Evolutionary conservation across 2,329 filamentous ascomycete genomes (phyloP), one percentile per base, ranked within the genome.

Genomic region (Dactylella cylindrospora): DNA sequence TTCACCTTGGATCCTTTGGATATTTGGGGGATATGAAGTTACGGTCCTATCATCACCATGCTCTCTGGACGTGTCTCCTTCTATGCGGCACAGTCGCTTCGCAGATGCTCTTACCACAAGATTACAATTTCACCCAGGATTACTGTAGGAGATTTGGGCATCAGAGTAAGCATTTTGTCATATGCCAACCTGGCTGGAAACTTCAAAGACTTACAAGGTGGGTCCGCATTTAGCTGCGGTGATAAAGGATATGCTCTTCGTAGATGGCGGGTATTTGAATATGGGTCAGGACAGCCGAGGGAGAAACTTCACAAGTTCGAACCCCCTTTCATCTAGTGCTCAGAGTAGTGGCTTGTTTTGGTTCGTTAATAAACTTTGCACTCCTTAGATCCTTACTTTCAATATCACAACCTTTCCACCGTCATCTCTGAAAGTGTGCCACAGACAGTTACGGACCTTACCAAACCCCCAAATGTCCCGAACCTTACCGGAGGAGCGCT

Each of bases 41-140:
- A n/a, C n/a, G n/a, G n/a, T n/a, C n/a, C n/a, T n/a, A n/a, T n/a
- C n/a, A n/a, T n/a, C n/a, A n/a, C n/a, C n/a, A n/a, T n/a, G n/a
- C n/a, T n/a, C n/a, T n/a, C n/a, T n/a, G n/a, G n/a, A n/a, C n/a
- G n/a, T n/a, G n/a, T n/a, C n/a, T n/a, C n/a, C n/a, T n/a, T n/a
- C n/a, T n/a, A n/a, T n/a, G n/a, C n/a, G n/a, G n/a, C n/a, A n/a
- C n/a, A n/a, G n/a, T n/a, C n/a, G n/a, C n/a, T n/a, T n/a, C n/a
- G n/a, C n/a, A n/a, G n/a, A n/a, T n/a, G 10, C 6, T 17, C 3
- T 23, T 50, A 20, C 47, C 47, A 17, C 3, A 12, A 19, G 20
- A 90, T 89, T 75, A 96, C 90, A 70, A 82, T 81, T 68, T 78
- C 79, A 71, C 80, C 81, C 70, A 83, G 74, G 47, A 79, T 73